Conservation (phyloP, 257 asterid species). For the Catharanthus roseus region DNA sequence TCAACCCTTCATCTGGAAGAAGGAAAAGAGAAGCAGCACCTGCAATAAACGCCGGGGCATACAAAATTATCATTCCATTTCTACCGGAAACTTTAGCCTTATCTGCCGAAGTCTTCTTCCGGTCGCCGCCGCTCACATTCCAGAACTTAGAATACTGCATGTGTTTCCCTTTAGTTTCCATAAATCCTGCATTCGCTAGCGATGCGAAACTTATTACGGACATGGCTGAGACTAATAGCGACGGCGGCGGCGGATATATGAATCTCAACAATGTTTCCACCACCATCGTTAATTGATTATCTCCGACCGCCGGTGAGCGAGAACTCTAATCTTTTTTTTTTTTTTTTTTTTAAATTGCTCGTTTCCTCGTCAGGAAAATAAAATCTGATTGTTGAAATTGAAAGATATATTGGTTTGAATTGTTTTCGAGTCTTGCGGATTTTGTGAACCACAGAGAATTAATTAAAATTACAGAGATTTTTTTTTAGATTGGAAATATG, state of each 20-base stretch:
- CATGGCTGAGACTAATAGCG: conserved; percentile 30
- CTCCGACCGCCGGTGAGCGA: too few relatives aligned
- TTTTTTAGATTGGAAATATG: too few relatives aligned
- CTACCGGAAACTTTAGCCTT: conserved; percentile 36
- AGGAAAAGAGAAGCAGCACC: conserved; percentile 41
- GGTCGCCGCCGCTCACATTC: conserved; percentile 21
- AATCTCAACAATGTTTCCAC: conserved; percentile 17
- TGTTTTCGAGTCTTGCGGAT: too few relatives aligned
- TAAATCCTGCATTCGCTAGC: conserved; percentile 25
- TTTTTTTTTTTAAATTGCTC: too few relatives aligned
- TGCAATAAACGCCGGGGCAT: conserved; percentile 62
- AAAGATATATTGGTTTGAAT: too few relatives aligned
- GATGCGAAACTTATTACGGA: conserved; percentile 21
- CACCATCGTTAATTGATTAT: conserved; percentile 23
- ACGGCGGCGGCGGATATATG: conserved; percentile 32
- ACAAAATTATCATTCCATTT: conserved; percentile 54
- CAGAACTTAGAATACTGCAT: conserved; percentile 72
- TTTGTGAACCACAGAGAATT: too few relatives aligned
- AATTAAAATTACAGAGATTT: too few relatives aligned
- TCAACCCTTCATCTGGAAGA: conserved; percentile 29
- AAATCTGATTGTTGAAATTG: too few relatives aligned
- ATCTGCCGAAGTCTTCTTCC: not conserved
- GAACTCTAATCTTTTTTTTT: too few relatives aligned
- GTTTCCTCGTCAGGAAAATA: too few relatives aligned
- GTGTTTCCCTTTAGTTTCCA: conserved; percentile 51